A percentile compares a stretch with the other conserved stretches of the same genome.
Evolutionary conservation across 2,329 filamentous ascomycete species (phyloP).

Genomic region (Epichloe hybrida): DNA sequence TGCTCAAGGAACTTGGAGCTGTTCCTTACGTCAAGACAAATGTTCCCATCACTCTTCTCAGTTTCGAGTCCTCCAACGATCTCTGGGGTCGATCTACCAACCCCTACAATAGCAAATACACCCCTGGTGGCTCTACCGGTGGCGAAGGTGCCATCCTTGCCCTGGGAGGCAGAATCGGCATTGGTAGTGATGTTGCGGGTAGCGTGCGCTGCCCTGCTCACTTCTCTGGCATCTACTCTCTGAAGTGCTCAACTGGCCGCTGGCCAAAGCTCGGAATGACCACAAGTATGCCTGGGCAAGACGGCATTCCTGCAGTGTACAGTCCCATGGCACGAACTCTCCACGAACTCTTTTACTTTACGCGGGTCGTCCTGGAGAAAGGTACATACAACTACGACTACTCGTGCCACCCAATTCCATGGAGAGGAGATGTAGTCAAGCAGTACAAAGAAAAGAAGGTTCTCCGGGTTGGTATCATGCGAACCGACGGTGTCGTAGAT

Average conservation of each 20-base stretch:
- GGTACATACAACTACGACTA: conserved; percentile 83
- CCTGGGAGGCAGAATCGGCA: conserved; percentile 70
- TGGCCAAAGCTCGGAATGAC: conserved; percentile 78
- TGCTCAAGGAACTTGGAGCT: conserved; percentile 79
- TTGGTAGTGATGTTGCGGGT: conserved; percentile 84
- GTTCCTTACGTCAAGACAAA: conserved; percentile 92
- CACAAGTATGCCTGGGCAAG: conserved; percentile 86
- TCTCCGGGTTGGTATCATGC: conserved; percentile 62
- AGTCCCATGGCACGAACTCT: conserved; percentile 85
- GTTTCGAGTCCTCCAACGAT: conserved; percentile 66
- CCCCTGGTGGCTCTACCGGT: conserved; percentile 78
- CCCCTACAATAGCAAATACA: conserved; percentile 72
- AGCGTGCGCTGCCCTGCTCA: conserved; percentile 79
- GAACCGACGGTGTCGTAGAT: conserved; percentile 70
- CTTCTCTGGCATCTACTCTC: conserved; percentile 76
- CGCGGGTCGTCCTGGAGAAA: conserved; percentile 62
- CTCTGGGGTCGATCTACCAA: conserved; percentile 77
- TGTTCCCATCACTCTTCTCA: conserved; percentile 71
- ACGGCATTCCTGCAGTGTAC: conserved; percentile 79
- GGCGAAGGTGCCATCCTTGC: conserved; percentile 75
- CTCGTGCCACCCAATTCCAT: conserved; percentile 71
- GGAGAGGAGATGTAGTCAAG: conserved; percentile 49
- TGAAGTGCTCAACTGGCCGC: conserved; percentile 76
- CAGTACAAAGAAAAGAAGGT: conserved; percentile 47
- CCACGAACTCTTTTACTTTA: conserved; percentile 74